phyloP scores from a whole-genome alignment of 2,329 filamentous ascomycete species.

The Aureobasidium mangrovei region DNA sequence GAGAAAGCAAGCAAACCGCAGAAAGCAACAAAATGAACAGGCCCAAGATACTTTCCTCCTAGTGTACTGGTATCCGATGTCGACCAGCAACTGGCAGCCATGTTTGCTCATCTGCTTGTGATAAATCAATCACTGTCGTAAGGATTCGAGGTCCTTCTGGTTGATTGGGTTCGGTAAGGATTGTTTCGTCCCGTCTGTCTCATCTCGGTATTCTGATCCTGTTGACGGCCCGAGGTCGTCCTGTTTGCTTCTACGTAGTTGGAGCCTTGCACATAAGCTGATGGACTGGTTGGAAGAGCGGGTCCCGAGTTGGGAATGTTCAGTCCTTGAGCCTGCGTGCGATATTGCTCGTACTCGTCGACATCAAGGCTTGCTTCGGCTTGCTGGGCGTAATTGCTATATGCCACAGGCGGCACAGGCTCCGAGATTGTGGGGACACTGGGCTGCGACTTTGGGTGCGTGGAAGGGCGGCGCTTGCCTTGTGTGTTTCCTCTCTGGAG shows the following conservation, averaged over 20 bases:
- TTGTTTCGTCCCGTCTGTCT: conserved; percentile 20
- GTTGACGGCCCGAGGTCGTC: not conserved
- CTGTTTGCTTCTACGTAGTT: conserved; percentile 3
- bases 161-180: conserved; percentile 16
- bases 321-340: conserved; percentile 5
- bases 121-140: conserved; percentile 7
- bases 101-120: not conserved
- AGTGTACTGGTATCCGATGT: not conserved
- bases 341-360: conserved; percentile 12
- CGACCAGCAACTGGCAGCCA: not conserved
- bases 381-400: not conserved
- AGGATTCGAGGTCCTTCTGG: not conserved
- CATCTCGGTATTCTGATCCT: conserved; percentile 19
- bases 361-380: conserved; percentile 9
- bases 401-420: conserved; percentile 8
- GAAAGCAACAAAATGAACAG: too few species aligned
- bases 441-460: conserved; percentile 6
- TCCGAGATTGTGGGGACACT: conserved; percentile 13
- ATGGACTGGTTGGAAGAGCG: conserved; percentile 11
- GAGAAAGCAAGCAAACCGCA: too few species aligned
- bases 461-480: conserved; percentile 33
- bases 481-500: conserved; percentile 36
- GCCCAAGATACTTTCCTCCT: not conserved
- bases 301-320: conserved; percentile 8
- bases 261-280: conserved; percentile 7